These are phyloP conservation scores for Udeniomyces megalosporus DNA, from an alignment of 768 basidiomycete genomes.

Conservation along the genomic window DNA sequence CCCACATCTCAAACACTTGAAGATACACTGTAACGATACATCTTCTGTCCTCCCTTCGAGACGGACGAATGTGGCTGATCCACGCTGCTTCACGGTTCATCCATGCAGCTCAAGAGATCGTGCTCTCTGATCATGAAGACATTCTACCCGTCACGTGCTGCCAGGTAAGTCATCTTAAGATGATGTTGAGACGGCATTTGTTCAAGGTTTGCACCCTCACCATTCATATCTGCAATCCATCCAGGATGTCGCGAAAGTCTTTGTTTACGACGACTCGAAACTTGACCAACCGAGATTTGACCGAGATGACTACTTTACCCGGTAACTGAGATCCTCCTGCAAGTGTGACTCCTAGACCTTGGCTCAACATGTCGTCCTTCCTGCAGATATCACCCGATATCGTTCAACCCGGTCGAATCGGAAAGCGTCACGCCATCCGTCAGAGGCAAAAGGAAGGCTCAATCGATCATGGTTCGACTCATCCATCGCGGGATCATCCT, in stretches of 20 bases:
- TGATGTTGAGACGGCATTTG: neutral
- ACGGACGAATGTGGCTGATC: neutral
- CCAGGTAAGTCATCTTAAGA: neutral
- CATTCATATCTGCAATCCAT: neutral
- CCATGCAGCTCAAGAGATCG: conserved; percentile 3
- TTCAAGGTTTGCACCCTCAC: neutral
- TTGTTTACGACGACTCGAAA: conserved; percentile 5
- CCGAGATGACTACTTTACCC: conserved; percentile 10
- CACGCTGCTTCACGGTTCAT: neutral
- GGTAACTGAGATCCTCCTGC: neutral
- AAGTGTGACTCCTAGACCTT: neutral
- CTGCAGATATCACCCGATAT: no score
- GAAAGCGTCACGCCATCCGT: no score
- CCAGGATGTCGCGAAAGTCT: conserved; percentile 4
- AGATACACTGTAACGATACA: no score
- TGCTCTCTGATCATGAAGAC: conserved; percentile 10
- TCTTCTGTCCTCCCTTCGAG: no score
- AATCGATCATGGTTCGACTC: no score
- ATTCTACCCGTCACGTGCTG: conserved; percentile 7
- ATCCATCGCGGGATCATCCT: no score
- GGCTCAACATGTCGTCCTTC: no score
- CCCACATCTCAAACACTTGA: neutral
- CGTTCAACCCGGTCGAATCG: no score
- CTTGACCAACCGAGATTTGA: conserved; percentile 5
- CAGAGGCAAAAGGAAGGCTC: no score